Evolutionary conservation across 495 filamentous ascomycete genomes (phyloP), one percentile per base, ranked within the genome.

Genomic region (Monascus purpureus): DNA sequence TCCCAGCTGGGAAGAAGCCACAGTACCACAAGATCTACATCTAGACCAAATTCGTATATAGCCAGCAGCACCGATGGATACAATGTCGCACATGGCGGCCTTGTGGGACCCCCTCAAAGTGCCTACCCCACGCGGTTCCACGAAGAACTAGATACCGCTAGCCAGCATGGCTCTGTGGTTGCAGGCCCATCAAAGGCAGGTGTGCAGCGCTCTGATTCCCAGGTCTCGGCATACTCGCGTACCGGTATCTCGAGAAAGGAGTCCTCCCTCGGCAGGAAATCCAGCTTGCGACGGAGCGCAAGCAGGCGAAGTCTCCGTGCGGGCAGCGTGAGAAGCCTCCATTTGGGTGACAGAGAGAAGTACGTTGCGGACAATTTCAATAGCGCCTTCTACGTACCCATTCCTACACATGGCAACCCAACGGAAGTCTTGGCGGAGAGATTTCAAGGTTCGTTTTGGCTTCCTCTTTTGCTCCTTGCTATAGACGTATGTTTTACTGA

Each of bases 341-440:
- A 65, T 24, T 61, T 83, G 30, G 81, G 64, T 22, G 69, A 72
- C 25, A 64, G 58, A 28, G 63, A 65, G 33, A 67, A 61, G 66
- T 61, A 69, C 57, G 44, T 56, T 45, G 59, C 65, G 23, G 75
- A 82, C 25, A 76, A 90, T 45, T 55, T 65, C 33, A 85, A 90
- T 39, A 94, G 81, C 50, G 80, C 77, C 11, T 95, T 94, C 52
- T 75, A 73, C 47, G 78, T 82, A 26, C 90, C 90, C 1, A 76
- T 97, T 15, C 92, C 90, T 5, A 96, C 90, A 1, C 65, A 64
- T 15, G 82, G 82, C 1, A 84, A 69, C 38, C 90, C 90, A 6
- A 96, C 90, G 3, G 92, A 97, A 38, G 70, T 86, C 30, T 66
- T 96, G 24, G 81, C 83, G 15, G 83, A 78, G 41, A 75, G 90